Evolutionary conservation across 2,329 filamentous ascomycete species (phyloP), one percentile per base, ranked within the genome.

Genomic region (Alternaria viburni): DNA sequence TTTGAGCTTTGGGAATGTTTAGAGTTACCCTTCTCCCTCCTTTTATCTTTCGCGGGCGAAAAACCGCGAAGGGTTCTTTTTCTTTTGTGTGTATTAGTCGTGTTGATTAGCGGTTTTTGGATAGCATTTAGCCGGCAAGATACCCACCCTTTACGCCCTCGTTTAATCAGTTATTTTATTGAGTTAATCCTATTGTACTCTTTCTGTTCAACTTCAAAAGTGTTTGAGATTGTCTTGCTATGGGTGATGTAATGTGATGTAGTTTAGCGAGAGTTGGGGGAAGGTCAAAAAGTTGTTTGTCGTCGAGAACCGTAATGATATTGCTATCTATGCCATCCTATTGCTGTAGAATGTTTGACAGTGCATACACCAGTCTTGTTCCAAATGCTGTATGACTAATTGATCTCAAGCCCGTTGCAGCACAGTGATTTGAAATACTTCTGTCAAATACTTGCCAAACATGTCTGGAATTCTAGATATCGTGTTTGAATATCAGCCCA

Each of bases 51-150:
- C 17, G 47, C 47, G 47, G 9, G 32, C 50, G 44, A n/a, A 47
- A 13, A 15, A n/a, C 30, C 47, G 26, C 47, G 26, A 7, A 17
- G 3, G 36, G 36, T 41, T 41, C 36, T 19, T 32, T 52, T 44
- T 41, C 43, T 32, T 62, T 57, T 62, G 58, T 46, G 51, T 54
- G 57, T 59, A 59, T 51, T 41, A 45, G 59, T 59, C 41, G 59
- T 62, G 52, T 43, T 54, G 49, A 52, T 52, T 52, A 62, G 56
- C 51, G 60, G 56, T 62, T 59, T 52, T 64, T 61, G 62, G 52
- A 55, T 61, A 57, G 54, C 59, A 64, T 64, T 64, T 61, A 64
- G 62, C 62, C 58, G 54, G 62, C 62, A 54, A 62, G 62, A 64
- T 63, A 63, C 57, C 54, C 56, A 60, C 62, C 36, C 49, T 52